Percentiles rank a stretch among this genome's conserved stretches.
These are phyloP conservation scores for Boletus subparvulus DNA, from an alignment of 768 basidiomycete species.

Conservation along the genomic window DNA sequence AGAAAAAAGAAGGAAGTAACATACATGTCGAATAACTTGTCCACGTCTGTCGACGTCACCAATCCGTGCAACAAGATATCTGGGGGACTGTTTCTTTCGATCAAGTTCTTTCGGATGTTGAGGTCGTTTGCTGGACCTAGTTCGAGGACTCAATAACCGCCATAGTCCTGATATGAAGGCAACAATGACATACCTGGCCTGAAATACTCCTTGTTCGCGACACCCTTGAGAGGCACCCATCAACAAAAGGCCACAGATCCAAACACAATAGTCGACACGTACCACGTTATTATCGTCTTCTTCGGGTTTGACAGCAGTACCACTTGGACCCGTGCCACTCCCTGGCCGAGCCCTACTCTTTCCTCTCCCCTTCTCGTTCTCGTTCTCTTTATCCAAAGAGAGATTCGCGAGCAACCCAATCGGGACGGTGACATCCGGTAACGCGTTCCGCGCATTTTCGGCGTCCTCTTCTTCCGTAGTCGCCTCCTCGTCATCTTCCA, in stretches of 20 bases:
- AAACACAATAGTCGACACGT: slow-evolving; percentile 20
- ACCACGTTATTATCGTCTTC: slow-evolving; percentile 66
- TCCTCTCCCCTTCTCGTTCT: slow-evolving; percentile 40
- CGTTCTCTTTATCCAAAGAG: slow-evolving; percentile 56
- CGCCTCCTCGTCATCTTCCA: slow-evolving; percentile 29
- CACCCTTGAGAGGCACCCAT: slow-evolving; percentile 48
- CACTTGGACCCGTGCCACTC: slow-evolving; percentile 7
- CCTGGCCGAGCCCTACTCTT: slow-evolving; percentile 37
- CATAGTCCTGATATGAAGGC: background rate
- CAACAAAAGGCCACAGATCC: slow-evolving; percentile 3
- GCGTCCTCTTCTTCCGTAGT: slow-evolving; percentile 39
- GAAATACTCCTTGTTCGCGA: slow-evolving; percentile 80
- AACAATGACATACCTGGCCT: slow-evolving; percentile 54
- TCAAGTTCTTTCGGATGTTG: slow-evolving; percentile 63
- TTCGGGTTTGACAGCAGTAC: slow-evolving; percentile 32
- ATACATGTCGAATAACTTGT: slow-evolving; percentile 81
- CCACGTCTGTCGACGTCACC: slow-evolving; percentile 74
- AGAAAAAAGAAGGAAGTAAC: slow-evolving; percentile 26
- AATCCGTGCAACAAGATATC: slow-evolving; percentile 81
- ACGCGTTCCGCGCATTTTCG: slow-evolving; percentile 47
- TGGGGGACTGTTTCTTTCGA: slow-evolving; percentile 77
- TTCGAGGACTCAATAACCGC: background rate
- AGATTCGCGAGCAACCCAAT: slow-evolving; percentile 74
- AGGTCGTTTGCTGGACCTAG: slow-evolving; percentile 73
- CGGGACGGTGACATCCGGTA: slow-evolving; percentile 73